phyloP scores from a whole-genome alignment of 768 basidiomycete genomes.

The Suillus brevipes region DNA sequence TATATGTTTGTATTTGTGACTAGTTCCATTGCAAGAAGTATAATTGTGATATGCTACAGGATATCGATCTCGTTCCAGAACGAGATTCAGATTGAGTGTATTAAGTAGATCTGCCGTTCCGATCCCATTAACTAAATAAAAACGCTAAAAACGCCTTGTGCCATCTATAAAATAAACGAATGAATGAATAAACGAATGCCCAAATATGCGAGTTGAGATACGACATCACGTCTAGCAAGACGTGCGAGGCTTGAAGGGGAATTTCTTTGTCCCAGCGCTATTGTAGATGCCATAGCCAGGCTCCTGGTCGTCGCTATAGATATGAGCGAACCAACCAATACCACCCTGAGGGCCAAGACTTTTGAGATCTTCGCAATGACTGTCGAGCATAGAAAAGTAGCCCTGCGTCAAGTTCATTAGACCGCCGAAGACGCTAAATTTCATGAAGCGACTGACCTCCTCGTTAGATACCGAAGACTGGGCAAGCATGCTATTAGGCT shows the following conservation, averaged over 20 bases:
- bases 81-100: neutral
- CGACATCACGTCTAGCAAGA: conserved; percentile 43
- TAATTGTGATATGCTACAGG: neutral
- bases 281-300: conserved; percentile 74
- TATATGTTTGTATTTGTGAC: neutral
- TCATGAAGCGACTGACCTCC: conserved; percentile 39
- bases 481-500: conserved; percentile 64
- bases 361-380: conserved; percentile 65
- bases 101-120: neutral
- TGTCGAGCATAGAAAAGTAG: conserved; percentile 65
- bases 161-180: neutral
- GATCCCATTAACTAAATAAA: neutral
- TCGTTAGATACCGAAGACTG: conserved; percentile 64
- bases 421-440: neutral
- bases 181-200: neutral
- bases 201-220: neutral
- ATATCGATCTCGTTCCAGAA: neutral
- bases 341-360: conserved; percentile 50
- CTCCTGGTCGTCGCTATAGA: conserved; percentile 65
- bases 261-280: conserved; percentile 50
- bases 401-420: conserved; percentile 41
- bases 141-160: neutral
- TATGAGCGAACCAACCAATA: conserved; percentile 81
- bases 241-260: conserved; percentile 63
- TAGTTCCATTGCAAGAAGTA: neutral